Evolutionary conservation across 1,139 yeast species (phyloP), one percentile per base, ranked within the genome.

Genomic region (Hyphopichia wangnamkhiaoensis): DNA sequence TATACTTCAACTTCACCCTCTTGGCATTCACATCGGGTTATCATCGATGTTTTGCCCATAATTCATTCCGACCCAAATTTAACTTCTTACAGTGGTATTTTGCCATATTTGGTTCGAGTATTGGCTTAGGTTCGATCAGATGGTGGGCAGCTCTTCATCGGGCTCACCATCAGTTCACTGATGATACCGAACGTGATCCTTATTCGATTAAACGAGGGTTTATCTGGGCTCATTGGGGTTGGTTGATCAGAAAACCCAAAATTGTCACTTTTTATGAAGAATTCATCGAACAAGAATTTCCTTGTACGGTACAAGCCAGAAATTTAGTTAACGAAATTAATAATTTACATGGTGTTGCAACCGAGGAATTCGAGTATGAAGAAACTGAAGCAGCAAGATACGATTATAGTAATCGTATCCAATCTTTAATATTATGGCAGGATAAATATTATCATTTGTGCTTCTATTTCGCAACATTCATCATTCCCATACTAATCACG

Each of bases 121-220:
- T 77, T 13, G 89, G 90, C 0, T 54, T 84, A 9, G 88, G 89
- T 0, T 68, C 83, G 1, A 75, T 79, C 1, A 65, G 76, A 41
- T 71, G 78, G 66, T 83, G 88, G 85, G 81, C 82, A 1, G 64
- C 80, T 0, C 63, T 81, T 27, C 91, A 84, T 58, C 60, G 86
- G 38, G 86, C 86, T 0, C 90, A 84, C 55, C 90, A 84, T 52
- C 75, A 82, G 40, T 80, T 56, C 44, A 79, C 70, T 52, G 85
- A 71, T 47, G 87, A 82, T 47, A 79, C 85, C 0, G 87, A 82
- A 41, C 65, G 70, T 34, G 90, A 84, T 54, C 90, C 91, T 0
- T 83, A 81, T 50, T 77, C 76, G 54, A 76, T 74, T 41, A 74
- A 80, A 51, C 66, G 79, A 45, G 87, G 86, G 6, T 67, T 78